Evolutionary conservation across 805 yeast genomes (phyloP).

Genomic region (Lipomyces chichibuensis): DNA sequence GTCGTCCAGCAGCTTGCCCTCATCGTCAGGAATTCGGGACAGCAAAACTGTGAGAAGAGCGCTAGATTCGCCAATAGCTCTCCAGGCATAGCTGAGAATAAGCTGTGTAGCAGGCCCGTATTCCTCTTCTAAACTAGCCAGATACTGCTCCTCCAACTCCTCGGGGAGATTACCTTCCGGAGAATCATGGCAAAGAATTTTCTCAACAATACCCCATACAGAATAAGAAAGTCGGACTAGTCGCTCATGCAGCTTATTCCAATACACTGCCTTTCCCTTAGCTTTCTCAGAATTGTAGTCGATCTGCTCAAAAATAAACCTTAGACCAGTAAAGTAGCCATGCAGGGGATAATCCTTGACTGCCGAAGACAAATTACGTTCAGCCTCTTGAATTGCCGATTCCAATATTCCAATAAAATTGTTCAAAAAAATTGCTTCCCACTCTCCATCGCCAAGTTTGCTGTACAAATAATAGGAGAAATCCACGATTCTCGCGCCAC

Average conservation of each 20-base stretch:
- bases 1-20: slow-evolving; percentile 37
- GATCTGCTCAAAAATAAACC: slow-evolving; percentile 48
- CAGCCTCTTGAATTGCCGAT: slow-evolving; percentile 44
- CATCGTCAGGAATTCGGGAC: slow-evolving; percentile 37
- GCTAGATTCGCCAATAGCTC: slow-evolving; percentile 77
- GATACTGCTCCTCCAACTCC: slow-evolving; percentile 39
- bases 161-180: slow-evolving; percentile 68
- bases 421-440: slow-evolving; percentile 41
- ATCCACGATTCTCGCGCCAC: slow-evolving; percentile 71
- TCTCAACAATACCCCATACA: slow-evolving; percentile 53
- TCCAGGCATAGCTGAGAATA: slow-evolving; percentile 74
- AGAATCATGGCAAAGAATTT: slow-evolving; percentile 65
- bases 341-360: slow-evolving; percentile 59
- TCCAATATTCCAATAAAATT: slow-evolving; percentile 46
- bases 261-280: background rate
- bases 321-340: slow-evolving; percentile 68
- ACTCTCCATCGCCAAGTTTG: slow-evolving; percentile 29
- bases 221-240: slow-evolving; percentile 32
- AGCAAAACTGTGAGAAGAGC: slow-evolving; percentile 55
- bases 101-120: slow-evolving; percentile 48
- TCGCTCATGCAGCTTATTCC: slow-evolving; percentile 17
- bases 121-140: slow-evolving; percentile 37
- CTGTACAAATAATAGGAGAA: slow-evolving; percentile 51
- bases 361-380: slow-evolving; percentile 48
- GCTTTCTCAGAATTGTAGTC: slow-evolving; percentile 23